Base-by-base conservation (phyloP, 2,329 filamentous ascomycete genomes). In the Achaetomium macrosporum region DNA sequence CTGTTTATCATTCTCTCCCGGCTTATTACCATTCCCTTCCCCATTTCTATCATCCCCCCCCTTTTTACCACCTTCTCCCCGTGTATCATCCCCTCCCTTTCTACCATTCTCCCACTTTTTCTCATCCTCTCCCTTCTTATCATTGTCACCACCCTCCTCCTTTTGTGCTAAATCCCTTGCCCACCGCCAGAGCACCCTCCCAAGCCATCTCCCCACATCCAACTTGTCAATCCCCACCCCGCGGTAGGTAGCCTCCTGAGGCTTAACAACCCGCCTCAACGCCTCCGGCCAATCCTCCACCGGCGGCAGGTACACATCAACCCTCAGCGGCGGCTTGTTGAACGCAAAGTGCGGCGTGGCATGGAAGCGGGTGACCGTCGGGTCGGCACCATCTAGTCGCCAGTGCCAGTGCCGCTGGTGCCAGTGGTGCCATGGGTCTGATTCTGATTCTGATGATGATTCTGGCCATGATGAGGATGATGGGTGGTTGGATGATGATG, bases 221-320 rank as follows among this genome's bases (percentile, higher is more conserved):
- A 57, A 47, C 6, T 11, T 19, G 1, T 16, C 36, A 2, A 54
- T 19, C 6, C 25, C 20, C 42, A 15, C 30, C 33, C 35, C 25
- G 9, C 13, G 5, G 31, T 44, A 55, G 2, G 61, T 16, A 5
- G 47, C 47, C 13, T 36, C 35, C 31, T 59, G 53, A 0, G 61
- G 60, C 12, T 47, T 41, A 5, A 62, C 36, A 0, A 41, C 31
- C 1, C 11, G 29, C 16, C 52, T 29, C 9, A 62, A 40, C 2
- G 11, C 1, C 0, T 15, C n/a, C 0, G 58, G 57, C 12, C 54
- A 61, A 1, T 49, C 51, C 33, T 61, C 57, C 2, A 49, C 8
- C 10, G 57, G 49, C 6, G 59, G 61, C 10, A 62, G 20, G 43
- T 56, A 56, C 5, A 62, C 46, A 35, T 61, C 61, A 31, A 63